phyloP scores from a whole-genome alignment of 495 filamentous ascomycete species.

The Penicillium maclennaniae region DNA sequence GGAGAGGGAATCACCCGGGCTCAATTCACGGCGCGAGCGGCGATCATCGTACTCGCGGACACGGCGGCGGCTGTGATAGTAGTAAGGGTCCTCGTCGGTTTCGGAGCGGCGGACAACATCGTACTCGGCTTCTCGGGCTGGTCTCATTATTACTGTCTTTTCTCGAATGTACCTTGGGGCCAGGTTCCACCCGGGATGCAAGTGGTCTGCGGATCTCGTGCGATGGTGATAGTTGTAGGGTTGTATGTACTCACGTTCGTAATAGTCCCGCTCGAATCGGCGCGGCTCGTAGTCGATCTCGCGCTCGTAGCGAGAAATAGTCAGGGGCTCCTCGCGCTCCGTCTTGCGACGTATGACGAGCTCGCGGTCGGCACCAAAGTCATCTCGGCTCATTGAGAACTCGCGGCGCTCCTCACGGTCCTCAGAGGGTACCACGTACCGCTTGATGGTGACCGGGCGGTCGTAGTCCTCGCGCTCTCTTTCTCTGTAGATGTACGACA shows the following conservation, averaged over 20 bases:
- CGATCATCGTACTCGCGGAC: slow-evolving; percentile 54
- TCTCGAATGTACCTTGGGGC: slow-evolving; percentile 68
- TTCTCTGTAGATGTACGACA: slow-evolving; percentile 47
- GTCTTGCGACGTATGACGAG: slow-evolving; percentile 48
- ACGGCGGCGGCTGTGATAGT: slow-evolving; percentile 59
- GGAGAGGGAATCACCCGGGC: slow-evolving; percentile 56
- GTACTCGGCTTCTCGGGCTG: slow-evolving; percentile 67
- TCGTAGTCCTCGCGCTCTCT: slow-evolving; percentile 45
- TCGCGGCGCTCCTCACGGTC: slow-evolving; percentile 40
- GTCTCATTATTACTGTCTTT: slow-evolving; percentile 70
- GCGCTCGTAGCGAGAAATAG: slow-evolving; percentile 41
- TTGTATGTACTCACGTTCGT: slow-evolving; percentile 48
- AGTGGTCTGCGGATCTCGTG: slow-evolving; percentile 64
- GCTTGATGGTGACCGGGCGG: slow-evolving; percentile 44
- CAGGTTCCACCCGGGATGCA: slow-evolving; percentile 45
- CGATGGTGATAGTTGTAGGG: slow-evolving; percentile 56
- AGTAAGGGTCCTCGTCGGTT: slow-evolving; percentile 50
- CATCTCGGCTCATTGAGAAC: slow-evolving; percentile 37
- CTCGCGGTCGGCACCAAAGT: slow-evolving; percentile 39
- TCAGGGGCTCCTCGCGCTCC: slow-evolving; percentile 40
- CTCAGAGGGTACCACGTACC: slow-evolving; percentile 47
- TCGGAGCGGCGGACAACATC: slow-evolving; percentile 67
- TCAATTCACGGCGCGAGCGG: slow-evolving; percentile 51
- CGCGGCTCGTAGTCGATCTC: slow-evolving; percentile 40
- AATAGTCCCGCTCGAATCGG: slow-evolving; percentile 52